phyloP scores from a whole-genome alignment of 805 yeast genomes.

The Candida chilensis region DNA sequence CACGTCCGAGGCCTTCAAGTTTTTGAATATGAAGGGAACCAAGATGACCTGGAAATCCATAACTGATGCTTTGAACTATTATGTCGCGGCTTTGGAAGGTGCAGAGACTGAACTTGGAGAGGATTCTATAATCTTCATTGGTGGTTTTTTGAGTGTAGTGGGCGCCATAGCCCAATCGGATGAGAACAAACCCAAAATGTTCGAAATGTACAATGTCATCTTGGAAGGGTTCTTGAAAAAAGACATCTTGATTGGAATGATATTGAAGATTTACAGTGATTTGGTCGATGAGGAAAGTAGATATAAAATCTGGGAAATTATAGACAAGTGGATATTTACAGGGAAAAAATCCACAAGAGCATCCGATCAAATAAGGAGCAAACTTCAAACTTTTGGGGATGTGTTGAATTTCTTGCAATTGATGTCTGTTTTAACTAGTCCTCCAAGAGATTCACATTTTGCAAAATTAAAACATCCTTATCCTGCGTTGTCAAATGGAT shows the following conservation, averaged over 20 bases:
- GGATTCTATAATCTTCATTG: constrained; percentile 66
- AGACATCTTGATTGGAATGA: too few species aligned
- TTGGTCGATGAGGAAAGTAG: constrained; percentile 44
- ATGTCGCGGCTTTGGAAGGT: constrained; percentile 18
- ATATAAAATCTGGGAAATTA: constrained; percentile 50
- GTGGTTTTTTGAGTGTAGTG: too few species aligned
- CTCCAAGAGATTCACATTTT: too few species aligned
- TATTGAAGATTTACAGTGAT: too few species aligned
- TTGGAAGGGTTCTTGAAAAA: constrained; percentile 13
- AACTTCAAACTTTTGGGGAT: too few species aligned
- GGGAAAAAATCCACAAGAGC: too few species aligned
- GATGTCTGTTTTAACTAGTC: too few species aligned
- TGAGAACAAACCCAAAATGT: neutral
- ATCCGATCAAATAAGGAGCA: too few species aligned
- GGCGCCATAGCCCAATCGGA: too few species aligned
- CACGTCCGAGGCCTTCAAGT: constrained; percentile 42
- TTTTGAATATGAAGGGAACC: constrained; percentile 24
- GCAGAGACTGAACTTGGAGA: constrained; percentile 57
- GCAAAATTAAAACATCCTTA: too few species aligned
- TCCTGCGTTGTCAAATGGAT: too few species aligned
- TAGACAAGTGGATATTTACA: constrained; percentile 69
- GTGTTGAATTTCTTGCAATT: too few species aligned
- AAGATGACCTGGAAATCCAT: constrained; percentile 50
- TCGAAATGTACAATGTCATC: constrained; percentile 12
- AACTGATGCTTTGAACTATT: constrained; percentile 43